Evolutionary conservation across 2,329 filamentous ascomycete genomes (phyloP).

Genomic region (Stemphylium beticola): DNA sequence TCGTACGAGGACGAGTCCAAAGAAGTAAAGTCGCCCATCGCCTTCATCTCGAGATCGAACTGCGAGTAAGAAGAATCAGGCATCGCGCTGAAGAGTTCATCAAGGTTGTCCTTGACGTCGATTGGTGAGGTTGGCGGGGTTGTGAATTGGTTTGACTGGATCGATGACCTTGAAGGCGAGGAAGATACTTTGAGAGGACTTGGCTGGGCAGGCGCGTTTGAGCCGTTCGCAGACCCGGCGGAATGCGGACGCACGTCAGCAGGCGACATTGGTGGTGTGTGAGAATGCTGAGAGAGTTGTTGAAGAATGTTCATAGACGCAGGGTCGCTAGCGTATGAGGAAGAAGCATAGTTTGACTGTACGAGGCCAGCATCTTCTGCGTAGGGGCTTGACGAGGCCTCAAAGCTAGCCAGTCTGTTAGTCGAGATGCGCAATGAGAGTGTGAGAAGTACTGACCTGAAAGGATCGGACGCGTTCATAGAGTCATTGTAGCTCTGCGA

Average conservation of each 20-base stretch:
- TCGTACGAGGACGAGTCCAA: constrained; percentile 40
- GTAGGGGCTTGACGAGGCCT: constrained; percentile 39
- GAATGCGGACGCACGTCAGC: constrained; percentile 38
- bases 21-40: constrained; percentile 44
- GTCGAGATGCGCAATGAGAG: background rate
- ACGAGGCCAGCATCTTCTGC: constrained; percentile 27
- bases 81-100: constrained; percentile 42
- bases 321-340: constrained; percentile 38
- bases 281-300: constrained; percentile 43
- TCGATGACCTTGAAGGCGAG: constrained; percentile 42
- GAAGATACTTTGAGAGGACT: constrained; percentile 39
- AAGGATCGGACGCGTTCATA: constrained; percentile 41
- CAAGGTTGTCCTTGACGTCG: constrained; percentile 41
- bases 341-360: constrained; percentile 36
- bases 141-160: constrained; percentile 46
- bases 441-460: constrained; percentile 24
- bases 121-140: constrained; percentile 48
- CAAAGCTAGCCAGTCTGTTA: constrained; percentile 37
- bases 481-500: constrained; percentile 37
- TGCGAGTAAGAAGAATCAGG: constrained; percentile 44
- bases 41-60: constrained; percentile 49
- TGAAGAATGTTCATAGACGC: constrained; percentile 45
- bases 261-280: constrained; percentile 49
- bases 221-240: constrained; percentile 28
- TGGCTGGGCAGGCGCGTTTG: constrained; percentile 25